Evolutionary conservation across 208 protist genomes (phyloP), one percentile per base, ranked within the genome.

Genomic region (Leishmania turanica): DNA sequence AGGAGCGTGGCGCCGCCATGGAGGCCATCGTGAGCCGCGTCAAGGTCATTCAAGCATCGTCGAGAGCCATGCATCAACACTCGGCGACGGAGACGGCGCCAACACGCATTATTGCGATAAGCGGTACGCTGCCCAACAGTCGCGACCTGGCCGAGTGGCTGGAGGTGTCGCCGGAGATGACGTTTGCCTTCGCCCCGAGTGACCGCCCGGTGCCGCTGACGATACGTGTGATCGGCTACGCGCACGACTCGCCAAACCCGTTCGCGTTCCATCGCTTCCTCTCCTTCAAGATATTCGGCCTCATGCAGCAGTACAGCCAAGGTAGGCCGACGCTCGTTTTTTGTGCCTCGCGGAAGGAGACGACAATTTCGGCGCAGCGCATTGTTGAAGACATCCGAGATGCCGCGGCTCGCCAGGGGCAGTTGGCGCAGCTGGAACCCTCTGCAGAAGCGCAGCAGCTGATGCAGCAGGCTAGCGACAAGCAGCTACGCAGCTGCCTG

Each of bases 21-120:
- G 97, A 99, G 87, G 97, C 96, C 0, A 83, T 99, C 51, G 95
- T 99, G 49, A 96, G 90, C 81, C 90, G 97, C 51, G 96, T 98
- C 89, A 98, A 97, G 77, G 87, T 88, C 7, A 95, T 98, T 13
- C 76, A 84, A 42, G 53, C 69, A 13, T 42, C 74, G 11, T 76
- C 72, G 51, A 76, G 24, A 8, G 17, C 21, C 5, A 40, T 60
- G 42, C 72, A 51, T n/a, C 66, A 60, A 62, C 15, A 77, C 49
- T 53, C 34, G 9, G 15, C 54, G 70, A 70, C 69, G 53, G 54
- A 53, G 65, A 54, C 34, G n/a, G 45, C 70, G 27, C 40, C 47
- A 8, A 83, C 95, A 15, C 93, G 96, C 17, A 96, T 98, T 62
- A 88, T 98, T 19, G 95, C 93, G 15, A 91, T 97, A 70, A 98